These are phyloP conservation scores for Saccharomycopsis hybrid DNA, from an alignment of 1,139 yeast genomes.

Conservation along the genomic window DNA sequence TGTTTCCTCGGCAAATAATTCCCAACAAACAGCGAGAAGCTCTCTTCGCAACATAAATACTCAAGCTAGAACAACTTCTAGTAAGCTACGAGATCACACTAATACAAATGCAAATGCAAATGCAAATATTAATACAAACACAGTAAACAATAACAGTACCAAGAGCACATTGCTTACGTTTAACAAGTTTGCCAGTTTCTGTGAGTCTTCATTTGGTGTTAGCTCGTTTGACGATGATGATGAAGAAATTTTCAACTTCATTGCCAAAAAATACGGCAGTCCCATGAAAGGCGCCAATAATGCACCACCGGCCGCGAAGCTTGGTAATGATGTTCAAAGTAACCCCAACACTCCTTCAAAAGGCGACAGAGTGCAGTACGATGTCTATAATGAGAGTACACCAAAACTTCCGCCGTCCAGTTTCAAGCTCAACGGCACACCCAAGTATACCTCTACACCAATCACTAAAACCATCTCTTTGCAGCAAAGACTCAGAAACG, in stretches of 20 bases:
- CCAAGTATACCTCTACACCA: too few species aligned
- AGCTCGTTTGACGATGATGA: slow-evolving; percentile 19
- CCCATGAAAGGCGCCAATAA: neutral
- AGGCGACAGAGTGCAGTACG: neutral
- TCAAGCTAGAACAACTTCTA: neutral
- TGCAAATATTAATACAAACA: neutral
- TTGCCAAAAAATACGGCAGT: slow-evolving; percentile 5
- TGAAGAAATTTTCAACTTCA: slow-evolving; percentile 7
- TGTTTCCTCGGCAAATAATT: neutral
- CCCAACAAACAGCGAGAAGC: neutral
- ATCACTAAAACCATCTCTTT: too few species aligned
- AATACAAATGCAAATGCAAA: neutral
- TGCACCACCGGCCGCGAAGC: neutral
- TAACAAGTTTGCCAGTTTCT: neutral
- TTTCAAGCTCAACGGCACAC: too few species aligned
- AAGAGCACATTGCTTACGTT: neutral
- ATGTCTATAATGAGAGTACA: too few species aligned
- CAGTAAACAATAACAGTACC: neutral
- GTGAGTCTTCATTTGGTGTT: slow-evolving; percentile 7
- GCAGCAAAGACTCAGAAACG: too few species aligned
- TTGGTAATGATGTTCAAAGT: neutral
- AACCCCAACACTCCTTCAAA: neutral
- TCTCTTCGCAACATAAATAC: neutral
- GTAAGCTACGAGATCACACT: neutral
- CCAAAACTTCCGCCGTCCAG: too few species aligned